phyloP scores from a whole-genome alignment of 2,329 filamentous ascomycete genomes.

The Talaromyces sp. region DNA sequence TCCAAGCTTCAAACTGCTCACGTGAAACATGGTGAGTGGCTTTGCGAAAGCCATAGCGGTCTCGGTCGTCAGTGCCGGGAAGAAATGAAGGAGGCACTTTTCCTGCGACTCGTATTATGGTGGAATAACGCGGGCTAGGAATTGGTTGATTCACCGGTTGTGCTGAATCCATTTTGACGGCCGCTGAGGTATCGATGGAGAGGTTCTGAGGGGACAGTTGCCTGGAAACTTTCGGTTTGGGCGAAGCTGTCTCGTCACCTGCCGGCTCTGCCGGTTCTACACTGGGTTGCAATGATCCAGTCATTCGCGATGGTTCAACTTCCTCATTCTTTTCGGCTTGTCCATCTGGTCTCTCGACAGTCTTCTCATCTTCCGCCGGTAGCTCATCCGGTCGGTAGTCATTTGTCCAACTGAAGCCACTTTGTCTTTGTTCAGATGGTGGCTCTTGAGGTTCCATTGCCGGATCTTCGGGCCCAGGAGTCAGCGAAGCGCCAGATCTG shows the following conservation, averaged over 20 bases:
- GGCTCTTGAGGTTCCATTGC: neutral
- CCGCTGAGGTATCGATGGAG: slow-evolving; percentile 9
- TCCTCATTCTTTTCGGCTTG: slow-evolving; percentile 1
- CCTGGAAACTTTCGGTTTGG: slow-evolving; percentile 18
- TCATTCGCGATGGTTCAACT: slow-evolving; percentile 9
- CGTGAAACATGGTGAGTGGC: slow-evolving; percentile 73
- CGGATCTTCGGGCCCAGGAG: neutral
- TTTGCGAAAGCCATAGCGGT: slow-evolving; percentile 92
- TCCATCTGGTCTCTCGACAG: neutral
- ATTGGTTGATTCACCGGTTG: slow-evolving; percentile 23
- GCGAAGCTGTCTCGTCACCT: slow-evolving; percentile 8
- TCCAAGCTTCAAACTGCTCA: slow-evolving; percentile 80
- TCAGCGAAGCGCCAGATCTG: slow-evolving; percentile 1
- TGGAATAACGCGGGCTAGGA: slow-evolving; percentile 27
- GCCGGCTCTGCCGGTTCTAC: slow-evolving; percentile 2
- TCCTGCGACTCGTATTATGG: slow-evolving; percentile 34
- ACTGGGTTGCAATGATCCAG: slow-evolving; percentile 14
- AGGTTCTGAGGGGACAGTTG: slow-evolving; percentile 15
- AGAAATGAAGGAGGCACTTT: slow-evolving; percentile 40
- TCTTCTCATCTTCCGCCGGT: neutral
- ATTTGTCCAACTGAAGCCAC: neutral
- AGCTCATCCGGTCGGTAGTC: neutral
- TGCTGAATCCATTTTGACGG: slow-evolving; percentile 1
- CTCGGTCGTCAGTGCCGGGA: slow-evolving; percentile 51
- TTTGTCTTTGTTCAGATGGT: slow-evolving; percentile 5